Evolutionary conservation across 495 filamentous ascomycete species (phyloP).

Genomic region (Paragyromitra xinjiangensis): DNA sequence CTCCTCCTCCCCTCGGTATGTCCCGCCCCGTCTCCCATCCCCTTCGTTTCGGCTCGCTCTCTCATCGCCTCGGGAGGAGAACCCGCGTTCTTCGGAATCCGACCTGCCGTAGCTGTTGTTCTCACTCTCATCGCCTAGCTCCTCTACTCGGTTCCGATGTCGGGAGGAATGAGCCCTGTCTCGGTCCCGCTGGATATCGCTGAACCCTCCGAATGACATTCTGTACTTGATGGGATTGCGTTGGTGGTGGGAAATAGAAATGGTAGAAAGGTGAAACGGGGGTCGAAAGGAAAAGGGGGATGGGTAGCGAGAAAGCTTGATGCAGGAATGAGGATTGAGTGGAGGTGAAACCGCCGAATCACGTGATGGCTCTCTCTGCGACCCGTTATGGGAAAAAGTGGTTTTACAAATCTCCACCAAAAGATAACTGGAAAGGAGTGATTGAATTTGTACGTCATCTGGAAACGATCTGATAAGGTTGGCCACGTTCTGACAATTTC

Average conservation of each 20-base stretch:
- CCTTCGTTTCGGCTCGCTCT: slow-evolving; percentile 1
- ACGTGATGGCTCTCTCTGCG: slow-evolving; percentile 33
- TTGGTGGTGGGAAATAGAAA: neutral
- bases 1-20: slow-evolving; percentile 12
- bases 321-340: slow-evolving; percentile 17
- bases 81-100: neutral
- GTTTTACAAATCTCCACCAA: slow-evolving; percentile 12
- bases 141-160: slow-evolving; percentile 25
- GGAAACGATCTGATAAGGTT: slow-evolving; percentile 31
- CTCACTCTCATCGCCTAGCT: slow-evolving; percentile 25
- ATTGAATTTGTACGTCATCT: slow-evolving; percentile 23
- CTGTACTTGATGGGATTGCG: neutral
- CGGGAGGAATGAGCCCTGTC: slow-evolving; percentile 49
- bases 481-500: slow-evolving; percentile 2
- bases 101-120: slow-evolving; percentile 11
- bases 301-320: slow-evolving; percentile 27
- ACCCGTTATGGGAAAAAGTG: neutral
- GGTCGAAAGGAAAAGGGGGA: slow-evolving; percentile 14
- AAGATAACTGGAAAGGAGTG: neutral
- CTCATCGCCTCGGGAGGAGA: neutral
- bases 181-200: slow-evolving; percentile 48
- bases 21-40: slow-evolving; percentile 6
- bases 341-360: slow-evolving; percentile 23
- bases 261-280: neutral
- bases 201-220: slow-evolving; percentile 53